These are phyloP conservation scores for Domatiomyces globalis DNA, from an alignment of 2,329 filamentous ascomycete genomes.

Conservation along the genomic window DNA sequence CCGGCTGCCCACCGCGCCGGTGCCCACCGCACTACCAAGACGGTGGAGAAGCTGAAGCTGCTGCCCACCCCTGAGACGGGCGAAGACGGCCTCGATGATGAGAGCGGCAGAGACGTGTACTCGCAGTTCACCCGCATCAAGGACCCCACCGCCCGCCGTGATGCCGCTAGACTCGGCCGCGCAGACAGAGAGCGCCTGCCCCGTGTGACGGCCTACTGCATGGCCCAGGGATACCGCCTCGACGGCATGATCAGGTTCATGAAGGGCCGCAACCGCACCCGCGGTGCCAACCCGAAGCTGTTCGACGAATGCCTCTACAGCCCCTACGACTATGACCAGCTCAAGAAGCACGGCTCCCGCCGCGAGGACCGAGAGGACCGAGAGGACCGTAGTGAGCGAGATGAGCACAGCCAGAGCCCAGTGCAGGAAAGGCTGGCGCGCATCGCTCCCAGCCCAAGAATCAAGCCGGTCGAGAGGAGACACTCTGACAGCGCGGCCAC, in stretches of 20 bases:
- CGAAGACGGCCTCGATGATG: slow-evolving; percentile 57
- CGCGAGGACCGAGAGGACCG: slow-evolving; percentile 14
- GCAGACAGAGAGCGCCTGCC: slow-evolving; percentile 78
- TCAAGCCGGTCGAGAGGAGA: slow-evolving; percentile 15
- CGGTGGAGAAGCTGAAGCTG: slow-evolving; percentile 93
- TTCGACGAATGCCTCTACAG: slow-evolving; percentile 98
- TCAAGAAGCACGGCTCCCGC: slow-evolving; percentile 27
- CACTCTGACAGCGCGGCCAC: slow-evolving; percentile 55
- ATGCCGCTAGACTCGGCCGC: slow-evolving; percentile 84
- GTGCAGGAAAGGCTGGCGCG: slow-evolving; percentile 13
- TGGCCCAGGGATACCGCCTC: slow-evolving; percentile 79
- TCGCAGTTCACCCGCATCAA: slow-evolving; percentile 97
- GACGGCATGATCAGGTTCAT: slow-evolving; percentile 81
- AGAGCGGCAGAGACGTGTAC: slow-evolving; percentile 89
- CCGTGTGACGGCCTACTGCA: slow-evolving; percentile 91
- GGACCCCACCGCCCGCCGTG: slow-evolving; percentile 79
- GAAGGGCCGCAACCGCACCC: slow-evolving; percentile 64
- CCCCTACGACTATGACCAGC: slow-evolving; percentile 64
- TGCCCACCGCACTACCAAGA: slow-evolving; percentile 87
- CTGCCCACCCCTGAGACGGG: slow-evolving; percentile 76
- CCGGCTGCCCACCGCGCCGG: slow-evolving; percentile 57
- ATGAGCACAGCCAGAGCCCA: slow-evolving; percentile 8
- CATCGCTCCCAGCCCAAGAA: slow-evolving; percentile 13
- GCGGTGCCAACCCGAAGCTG: slow-evolving; percentile 72
- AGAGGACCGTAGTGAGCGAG: background rate